Evolutionary conservation across 345 rosid genomes (phyloP).

Genomic region (Pseudoturritis turrita): DNA sequence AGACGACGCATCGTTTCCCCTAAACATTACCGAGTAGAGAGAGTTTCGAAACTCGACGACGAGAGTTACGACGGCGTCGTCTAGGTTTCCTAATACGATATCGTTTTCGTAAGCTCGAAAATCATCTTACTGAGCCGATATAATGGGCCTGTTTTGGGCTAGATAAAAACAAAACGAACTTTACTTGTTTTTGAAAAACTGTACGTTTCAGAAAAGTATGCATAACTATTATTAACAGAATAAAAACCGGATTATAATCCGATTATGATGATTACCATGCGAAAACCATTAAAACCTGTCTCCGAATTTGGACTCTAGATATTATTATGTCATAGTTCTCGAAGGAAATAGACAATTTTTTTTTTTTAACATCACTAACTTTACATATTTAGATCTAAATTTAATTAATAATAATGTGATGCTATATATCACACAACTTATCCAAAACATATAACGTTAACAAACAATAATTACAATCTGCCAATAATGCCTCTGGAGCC

Average conservation of each 20-base stretch:
- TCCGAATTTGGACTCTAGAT: no score
- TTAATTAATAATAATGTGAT: not conserved
- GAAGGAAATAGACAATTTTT: no score
- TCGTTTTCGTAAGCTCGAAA: not conserved
- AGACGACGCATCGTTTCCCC: slow-evolving; percentile 15
- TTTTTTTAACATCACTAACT: no score
- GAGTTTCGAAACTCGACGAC: slow-evolving; percentile 1
- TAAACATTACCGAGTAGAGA: not conserved
- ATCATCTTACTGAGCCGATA: no score
- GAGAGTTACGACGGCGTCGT: not conserved
- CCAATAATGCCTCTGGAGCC: not conserved
- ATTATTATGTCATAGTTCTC: no score
- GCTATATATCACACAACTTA: not conserved
- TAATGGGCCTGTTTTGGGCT: not conserved
- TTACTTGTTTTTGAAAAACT: no score
- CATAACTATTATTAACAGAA: no score
- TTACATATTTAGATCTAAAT: not conserved
- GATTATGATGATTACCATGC: no score
- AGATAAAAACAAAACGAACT: no score
- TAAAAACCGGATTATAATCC: no score
- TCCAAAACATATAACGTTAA: slow-evolving; percentile 10
- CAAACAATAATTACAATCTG: not conserved
- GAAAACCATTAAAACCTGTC: no score
- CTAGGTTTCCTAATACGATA: not conserved
- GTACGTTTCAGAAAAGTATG: no score